phyloP scores from a whole-genome alignment of 306 rosid genomes.

The Begonia fuchsioides region DNA sequence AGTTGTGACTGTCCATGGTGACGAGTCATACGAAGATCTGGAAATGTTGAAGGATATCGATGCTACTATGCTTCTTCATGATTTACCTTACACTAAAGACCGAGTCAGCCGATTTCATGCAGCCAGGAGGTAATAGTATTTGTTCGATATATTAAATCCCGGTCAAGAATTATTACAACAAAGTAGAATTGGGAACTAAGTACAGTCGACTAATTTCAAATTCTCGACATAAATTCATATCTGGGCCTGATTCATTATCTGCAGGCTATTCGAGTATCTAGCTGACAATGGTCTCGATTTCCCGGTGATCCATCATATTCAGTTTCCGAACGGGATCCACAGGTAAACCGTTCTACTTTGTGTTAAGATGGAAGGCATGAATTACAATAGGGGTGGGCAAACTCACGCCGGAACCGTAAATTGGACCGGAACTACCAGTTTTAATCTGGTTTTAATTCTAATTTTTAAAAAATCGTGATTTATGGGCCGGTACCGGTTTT shows the following conservation, averaged over 20 bases:
- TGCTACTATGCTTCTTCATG: constrained; percentile 83
- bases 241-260: no score
- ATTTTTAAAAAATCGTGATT: no score
- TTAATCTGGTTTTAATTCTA: no score
- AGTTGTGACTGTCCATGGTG: constrained; percentile 78
- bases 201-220: no score
- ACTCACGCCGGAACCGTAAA: no score
- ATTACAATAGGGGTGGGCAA: no score
- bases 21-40: constrained; percentile 65
- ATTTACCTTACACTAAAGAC: constrained; percentile 56
- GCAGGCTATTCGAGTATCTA: constrained; percentile 74
- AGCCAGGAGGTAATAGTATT: constrained; percentile 61
- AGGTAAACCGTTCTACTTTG: constrained; percentile 32
- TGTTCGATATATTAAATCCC: not conserved
- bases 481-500: no score
- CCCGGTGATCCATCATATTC: constrained; percentile 89
- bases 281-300: constrained; percentile 56
- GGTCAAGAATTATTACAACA: constrained; percentile 1
- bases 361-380: constrained; percentile 4
- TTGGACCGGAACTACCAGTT: no score
- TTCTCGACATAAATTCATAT: no score
- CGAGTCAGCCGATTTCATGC: constrained; percentile 77
- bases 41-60: constrained; percentile 61
- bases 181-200: no score
- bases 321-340: constrained; percentile 68